A percentile compares a stretch with the other conserved stretches of the same genome.
Evolutionary conservation across 2,329 filamentous ascomycete genomes (phyloP).

Genomic region (Aspergillus pseudonomiae): DNA sequence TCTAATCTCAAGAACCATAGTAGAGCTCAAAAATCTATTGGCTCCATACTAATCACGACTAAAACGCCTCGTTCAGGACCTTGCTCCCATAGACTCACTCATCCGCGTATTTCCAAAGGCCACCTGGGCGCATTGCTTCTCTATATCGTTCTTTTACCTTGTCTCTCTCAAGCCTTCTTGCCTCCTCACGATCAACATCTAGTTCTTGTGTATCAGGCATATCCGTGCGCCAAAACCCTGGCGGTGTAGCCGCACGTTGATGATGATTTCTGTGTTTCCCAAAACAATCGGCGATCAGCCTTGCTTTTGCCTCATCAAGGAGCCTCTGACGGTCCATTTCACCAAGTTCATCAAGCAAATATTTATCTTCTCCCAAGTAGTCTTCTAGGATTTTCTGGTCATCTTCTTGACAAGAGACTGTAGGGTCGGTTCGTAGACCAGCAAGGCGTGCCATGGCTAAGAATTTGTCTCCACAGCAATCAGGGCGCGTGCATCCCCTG

Average conservation of each 20-base stretch:
- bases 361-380: constrained; percentile 52
- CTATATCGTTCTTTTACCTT: constrained; percentile 73
- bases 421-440: constrained; percentile 33
- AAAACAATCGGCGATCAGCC: constrained; percentile 71
- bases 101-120: constrained; percentile 80
- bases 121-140: constrained; percentile 77
- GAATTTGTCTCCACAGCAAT: constrained; percentile 77
- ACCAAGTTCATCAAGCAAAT: constrained; percentile 53
- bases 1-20: background rate
- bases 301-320: constrained; percentile 75
- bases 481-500: constrained; percentile 71
- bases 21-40: background rate
- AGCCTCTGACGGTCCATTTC: constrained; percentile 64
- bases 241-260: constrained; percentile 71
- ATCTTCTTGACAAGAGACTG: constrained; percentile 16
- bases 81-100: constrained; percentile 53
- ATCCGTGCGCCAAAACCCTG: constrained; percentile 87
- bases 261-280: constrained; percentile 79
- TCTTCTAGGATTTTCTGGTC: constrained; percentile 51
- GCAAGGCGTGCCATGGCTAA: constrained; percentile 61
- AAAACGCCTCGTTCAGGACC: background rate
- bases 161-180: constrained; percentile 63
- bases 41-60: background rate
- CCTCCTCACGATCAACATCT: constrained; percentile 65
- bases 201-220: constrained; percentile 88